Evolutionary conservation across 179 eudicot species (phyloP), one percentile per base, ranked within the genome.

Genomic region (Sideroxylon spinosum): DNA sequence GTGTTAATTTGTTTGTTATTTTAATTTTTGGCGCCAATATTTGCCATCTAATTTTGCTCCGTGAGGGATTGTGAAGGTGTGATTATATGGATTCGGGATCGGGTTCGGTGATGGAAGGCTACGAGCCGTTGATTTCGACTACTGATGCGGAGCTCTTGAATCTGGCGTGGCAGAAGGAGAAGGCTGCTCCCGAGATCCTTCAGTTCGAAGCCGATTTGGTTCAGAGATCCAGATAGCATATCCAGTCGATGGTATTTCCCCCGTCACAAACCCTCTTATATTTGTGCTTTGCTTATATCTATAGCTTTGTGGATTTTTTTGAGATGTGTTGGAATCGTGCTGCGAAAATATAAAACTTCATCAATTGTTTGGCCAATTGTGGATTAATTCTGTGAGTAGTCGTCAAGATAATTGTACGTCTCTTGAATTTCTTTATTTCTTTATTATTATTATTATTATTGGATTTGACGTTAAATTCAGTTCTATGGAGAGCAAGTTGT

Each of bases 91-190:
- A 82, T n/a, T 81, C 83, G 49, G 83, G 78, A 65, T 70, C 88
- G 26, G 83, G 71, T 23, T 77, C 86, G 1, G 73, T 25, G 23
- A 80, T 72, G 63, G 84, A 84, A 26, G 87, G 91, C 16, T 89
- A 78, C 83, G 97, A 94, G 82, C 80, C 91, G 19, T 87, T 91
- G 83, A 83, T 88, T 80, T 87, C 90, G 48, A 90, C 93, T 3
- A 89, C 97, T 0, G 98, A 95, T 68, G 92, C 90, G 0, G 93
- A 91, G 85, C 91, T 90, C 37, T 68, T 95, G 32, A 95, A 95
- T 83, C 85, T 79, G 73, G 92, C 93, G 11, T 93, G 98, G 98
- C 88, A 91, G 77, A 93, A 85, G 66, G 98, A 95, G 83, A 95
- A 95, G 76, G 93, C 93, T 5, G 91, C 98, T 55, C 97, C 95